A percentile compares a stretch with the other conserved stretches of the same genome.
These are phyloP conservation scores for Camellia granthamiana DNA, from an alignment of 148 eudicot genomes.

Conservation along the genomic window DNA sequence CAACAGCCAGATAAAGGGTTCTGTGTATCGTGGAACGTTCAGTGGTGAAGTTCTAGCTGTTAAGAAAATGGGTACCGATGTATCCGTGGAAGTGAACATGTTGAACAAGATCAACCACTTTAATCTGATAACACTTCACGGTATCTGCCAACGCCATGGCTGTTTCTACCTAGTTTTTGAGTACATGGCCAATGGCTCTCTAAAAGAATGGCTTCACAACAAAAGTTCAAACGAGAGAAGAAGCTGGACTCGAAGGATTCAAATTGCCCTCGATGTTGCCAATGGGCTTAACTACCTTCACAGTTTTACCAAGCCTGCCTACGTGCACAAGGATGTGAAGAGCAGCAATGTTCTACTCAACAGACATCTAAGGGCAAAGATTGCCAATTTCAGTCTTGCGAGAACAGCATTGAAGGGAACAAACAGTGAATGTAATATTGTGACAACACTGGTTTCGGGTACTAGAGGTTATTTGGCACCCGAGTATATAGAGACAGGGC, in stretches of 20 bases:
- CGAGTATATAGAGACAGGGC: slow-evolving; percentile 34
- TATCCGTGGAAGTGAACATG: slow-evolving; percentile 44
- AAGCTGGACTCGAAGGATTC: slow-evolving; percentile 26
- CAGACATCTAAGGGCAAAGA: slow-evolving; percentile 37
- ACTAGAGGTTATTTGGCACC: slow-evolving; percentile 49
- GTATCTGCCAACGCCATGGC: slow-evolving; percentile 43
- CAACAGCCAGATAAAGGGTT: slow-evolving; percentile 40
- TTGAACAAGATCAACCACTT: slow-evolving; percentile 63
- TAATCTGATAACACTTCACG: slow-evolving; percentile 52
- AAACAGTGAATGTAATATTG: not conserved
- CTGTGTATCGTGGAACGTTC: slow-evolving; percentile 52
- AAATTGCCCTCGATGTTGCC: slow-evolving; percentile 46
- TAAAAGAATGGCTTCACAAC: slow-evolving; percentile 49
- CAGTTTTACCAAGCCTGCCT: slow-evolving; percentile 40
- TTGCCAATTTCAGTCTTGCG: slow-evolving; percentile 33
- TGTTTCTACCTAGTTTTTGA: slow-evolving; percentile 59
- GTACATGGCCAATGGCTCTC: slow-evolving; percentile 55
- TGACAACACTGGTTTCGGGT: slow-evolving; percentile 22
- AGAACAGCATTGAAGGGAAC: slow-evolving; percentile 19
- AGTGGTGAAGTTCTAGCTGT: slow-evolving; percentile 43
- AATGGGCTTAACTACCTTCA: slow-evolving; percentile 52
- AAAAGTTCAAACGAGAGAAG: not conserved
- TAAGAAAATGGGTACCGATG: slow-evolving; percentile 42
- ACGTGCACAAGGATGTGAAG: slow-evolving; percentile 36
- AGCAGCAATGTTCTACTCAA: slow-evolving; percentile 46